Percentiles rank a stretch among this genome's conserved stretches.
phyloP scores from a whole-genome alignment of 306 rosid species.

The Cucurbita pepo region DNA sequence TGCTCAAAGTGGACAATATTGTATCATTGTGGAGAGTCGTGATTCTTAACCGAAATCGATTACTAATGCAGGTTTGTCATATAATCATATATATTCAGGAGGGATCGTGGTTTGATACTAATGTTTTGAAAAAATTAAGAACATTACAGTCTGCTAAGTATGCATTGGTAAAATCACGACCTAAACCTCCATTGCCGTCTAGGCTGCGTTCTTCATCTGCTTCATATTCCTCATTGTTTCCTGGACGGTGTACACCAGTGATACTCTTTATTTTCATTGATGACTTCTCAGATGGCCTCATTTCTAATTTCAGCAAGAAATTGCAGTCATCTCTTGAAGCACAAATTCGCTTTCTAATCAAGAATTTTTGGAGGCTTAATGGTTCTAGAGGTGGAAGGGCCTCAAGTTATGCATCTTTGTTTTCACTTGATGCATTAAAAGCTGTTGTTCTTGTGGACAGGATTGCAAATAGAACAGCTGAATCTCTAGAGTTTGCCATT shows the following conservation, averaged over 20 bases:
- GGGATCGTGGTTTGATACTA: conserved; percentile 54
- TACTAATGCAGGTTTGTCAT: conserved; percentile 88
- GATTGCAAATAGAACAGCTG: conserved; percentile 41
- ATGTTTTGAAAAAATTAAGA: conserved; percentile 57
- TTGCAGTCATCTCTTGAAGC: conserved; percentile 78
- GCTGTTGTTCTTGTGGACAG: conserved; percentile 64
- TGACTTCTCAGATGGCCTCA: conserved; percentile 46
- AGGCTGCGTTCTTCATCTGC: conserved; percentile 36
- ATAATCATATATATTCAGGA: conserved; percentile 65
- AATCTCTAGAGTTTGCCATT: conserved; percentile 62
- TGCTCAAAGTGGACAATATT: no score
- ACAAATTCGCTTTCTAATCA: conserved; percentile 65
- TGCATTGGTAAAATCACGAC: conserved; percentile 48
- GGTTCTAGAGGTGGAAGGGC: conserved; percentile 51
- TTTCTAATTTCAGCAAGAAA: conserved; percentile 50
- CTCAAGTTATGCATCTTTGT: conserved; percentile 44
- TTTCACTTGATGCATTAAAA: conserved; percentile 79
- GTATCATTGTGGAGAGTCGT: no score
- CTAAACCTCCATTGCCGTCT: conserved; percentile 22
- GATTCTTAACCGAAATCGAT: neutral
- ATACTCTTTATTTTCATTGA: conserved; percentile 59
- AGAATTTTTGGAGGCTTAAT: conserved; percentile 58
- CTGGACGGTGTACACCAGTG: conserved; percentile 90
- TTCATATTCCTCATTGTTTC: conserved; percentile 70
- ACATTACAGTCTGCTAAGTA: conserved; percentile 73